phyloP scores from a whole-genome alignment of 805 yeast genomes.

The Tetrapisispora nanseiensis region DNA sequence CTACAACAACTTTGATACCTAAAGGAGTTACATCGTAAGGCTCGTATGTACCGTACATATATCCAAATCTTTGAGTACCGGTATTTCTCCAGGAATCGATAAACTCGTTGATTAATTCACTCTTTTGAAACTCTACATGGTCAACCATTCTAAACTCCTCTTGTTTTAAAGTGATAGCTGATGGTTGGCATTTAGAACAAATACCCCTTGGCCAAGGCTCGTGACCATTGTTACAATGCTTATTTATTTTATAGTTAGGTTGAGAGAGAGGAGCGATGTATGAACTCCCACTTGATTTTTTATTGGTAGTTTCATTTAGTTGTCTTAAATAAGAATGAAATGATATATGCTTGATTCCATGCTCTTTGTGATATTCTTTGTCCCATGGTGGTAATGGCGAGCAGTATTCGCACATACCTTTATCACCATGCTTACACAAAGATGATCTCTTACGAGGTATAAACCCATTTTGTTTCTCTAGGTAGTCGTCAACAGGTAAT shows the following conservation, averaged over 20 bases:
- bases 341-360: constrained; percentile 79
- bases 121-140: constrained; percentile 82
- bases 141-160: constrained; percentile 94
- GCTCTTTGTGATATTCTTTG: constrained; percentile 56
- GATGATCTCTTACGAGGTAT: constrained; percentile 52
- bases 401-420: constrained; percentile 97
- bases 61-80: constrained; percentile 80
- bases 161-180: constrained; percentile 84
- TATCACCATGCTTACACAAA: constrained; percentile 78
- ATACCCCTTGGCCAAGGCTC: constrained; percentile 92
- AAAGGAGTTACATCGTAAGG: constrained; percentile 66
- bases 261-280: constrained; percentile 74
- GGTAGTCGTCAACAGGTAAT: constrained; percentile 51
- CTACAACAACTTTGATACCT: constrained; percentile 89
- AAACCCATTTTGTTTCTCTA: constrained; percentile 62
- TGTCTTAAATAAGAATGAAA: constrained; percentile 76
- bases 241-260: constrained; percentile 55
- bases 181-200: constrained; percentile 94
- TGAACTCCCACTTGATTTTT: constrained; percentile 47
- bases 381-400: constrained; percentile 96
- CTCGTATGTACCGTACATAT: constrained; percentile 74
- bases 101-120: constrained; percentile 65
- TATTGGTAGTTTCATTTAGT: constrained; percentile 56
- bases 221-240: constrained; percentile 67
- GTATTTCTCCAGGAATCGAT: constrained; percentile 87